These are phyloP conservation scores for Apiotrichum porosum DNA, from an alignment of 1,284 basidiomycete genomes.

Conservation along the genomic window DNA sequence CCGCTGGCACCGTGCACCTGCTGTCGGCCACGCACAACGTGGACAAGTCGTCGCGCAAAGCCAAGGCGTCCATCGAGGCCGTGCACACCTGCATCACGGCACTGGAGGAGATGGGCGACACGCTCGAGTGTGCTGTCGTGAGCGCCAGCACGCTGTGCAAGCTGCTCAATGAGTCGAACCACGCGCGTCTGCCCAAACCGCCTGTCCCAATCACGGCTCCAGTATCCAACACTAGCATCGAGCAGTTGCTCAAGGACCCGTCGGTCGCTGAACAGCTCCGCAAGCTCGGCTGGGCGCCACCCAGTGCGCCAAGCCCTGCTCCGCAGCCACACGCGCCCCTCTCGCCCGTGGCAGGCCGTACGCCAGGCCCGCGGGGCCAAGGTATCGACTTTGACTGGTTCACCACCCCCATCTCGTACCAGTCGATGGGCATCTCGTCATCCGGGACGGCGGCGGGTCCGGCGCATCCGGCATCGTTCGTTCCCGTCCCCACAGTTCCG, in stretches of 20 bases:
- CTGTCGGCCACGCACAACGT: conserved; percentile 22
- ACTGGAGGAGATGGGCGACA: conserved; percentile 18
- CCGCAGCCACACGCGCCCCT: not conserved
- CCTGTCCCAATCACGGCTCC: not conserved
- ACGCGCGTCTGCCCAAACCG: not conserved
- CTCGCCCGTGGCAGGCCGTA: not conserved
- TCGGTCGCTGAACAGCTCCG: conserved; percentile 14
- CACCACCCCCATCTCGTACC: not conserved
- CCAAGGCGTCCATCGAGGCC: conserved; percentile 11
- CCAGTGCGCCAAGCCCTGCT: not conserved
- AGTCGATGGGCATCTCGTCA: not conserved
- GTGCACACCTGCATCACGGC: conserved; percentile 20
- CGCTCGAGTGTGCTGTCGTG: conserved; percentile 11
- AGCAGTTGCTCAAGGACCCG: conserved; percentile 14
- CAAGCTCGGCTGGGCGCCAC: conserved; percentile 19
- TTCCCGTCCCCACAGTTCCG: too few relatives aligned
- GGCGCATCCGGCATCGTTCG: too few relatives aligned
- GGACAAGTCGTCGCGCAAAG: conserved; percentile 12
- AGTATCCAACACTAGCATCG: conserved; percentile 1
- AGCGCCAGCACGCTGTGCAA: conserved; percentile 8
- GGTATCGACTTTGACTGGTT: conserved; percentile 2
- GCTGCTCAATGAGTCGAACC: conserved; percentile 12
- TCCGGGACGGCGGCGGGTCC: too few relatives aligned
- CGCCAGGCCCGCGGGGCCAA: not conserved
- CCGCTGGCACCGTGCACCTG: conserved; percentile 31